Conservation (phyloP, 768 basidiomycete species). For the Kwoniella sp. region DNA sequence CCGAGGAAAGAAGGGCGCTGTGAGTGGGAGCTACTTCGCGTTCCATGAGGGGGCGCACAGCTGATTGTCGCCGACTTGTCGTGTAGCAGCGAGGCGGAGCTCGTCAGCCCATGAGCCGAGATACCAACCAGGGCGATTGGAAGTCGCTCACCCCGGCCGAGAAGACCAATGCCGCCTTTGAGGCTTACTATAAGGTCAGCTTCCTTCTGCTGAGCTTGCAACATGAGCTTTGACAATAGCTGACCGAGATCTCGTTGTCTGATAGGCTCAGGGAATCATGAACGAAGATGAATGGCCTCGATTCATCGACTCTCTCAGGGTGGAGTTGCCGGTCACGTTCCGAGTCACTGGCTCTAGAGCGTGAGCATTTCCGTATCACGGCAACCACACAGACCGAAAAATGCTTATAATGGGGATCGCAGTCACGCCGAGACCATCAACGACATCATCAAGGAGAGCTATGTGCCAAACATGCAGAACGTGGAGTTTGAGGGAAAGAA, state of each 20-base stretch:
- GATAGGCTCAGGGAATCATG: conserved; percentile 69
- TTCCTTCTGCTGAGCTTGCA: background rate
- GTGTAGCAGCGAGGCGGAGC: conserved; percentile 17
- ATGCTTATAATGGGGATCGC: conserved; percentile 63
- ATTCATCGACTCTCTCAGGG: conserved; percentile 68
- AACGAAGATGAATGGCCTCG: conserved; percentile 73
- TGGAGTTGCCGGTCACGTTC: conserved; percentile 89
- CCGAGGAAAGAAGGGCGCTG: conserved; percentile 19
- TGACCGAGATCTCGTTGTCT: background rate
- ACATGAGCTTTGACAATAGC: too few relatives aligned
- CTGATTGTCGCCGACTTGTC: background rate
- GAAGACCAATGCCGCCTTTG: conserved; percentile 56
- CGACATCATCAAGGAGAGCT: conserved; percentile 70
- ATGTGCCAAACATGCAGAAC: conserved; percentile 74
- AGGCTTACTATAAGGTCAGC: conserved; percentile 59
- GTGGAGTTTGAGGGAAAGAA: conserved; percentile 74
- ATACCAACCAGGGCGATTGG: conserved; percentile 30
- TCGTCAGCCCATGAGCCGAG: conserved; percentile 9
- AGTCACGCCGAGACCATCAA: conserved; percentile 68
- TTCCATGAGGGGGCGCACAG: background rate
- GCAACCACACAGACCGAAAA: background rate
- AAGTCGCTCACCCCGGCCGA: conserved; percentile 27
- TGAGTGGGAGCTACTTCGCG: background rate
- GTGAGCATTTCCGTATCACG: conserved; percentile 59
- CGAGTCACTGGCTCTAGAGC: conserved; percentile 84